phyloP scores from a whole-genome alignment of 2,329 filamentous ascomycete genomes.

The Alternaria triticimaculans region DNA sequence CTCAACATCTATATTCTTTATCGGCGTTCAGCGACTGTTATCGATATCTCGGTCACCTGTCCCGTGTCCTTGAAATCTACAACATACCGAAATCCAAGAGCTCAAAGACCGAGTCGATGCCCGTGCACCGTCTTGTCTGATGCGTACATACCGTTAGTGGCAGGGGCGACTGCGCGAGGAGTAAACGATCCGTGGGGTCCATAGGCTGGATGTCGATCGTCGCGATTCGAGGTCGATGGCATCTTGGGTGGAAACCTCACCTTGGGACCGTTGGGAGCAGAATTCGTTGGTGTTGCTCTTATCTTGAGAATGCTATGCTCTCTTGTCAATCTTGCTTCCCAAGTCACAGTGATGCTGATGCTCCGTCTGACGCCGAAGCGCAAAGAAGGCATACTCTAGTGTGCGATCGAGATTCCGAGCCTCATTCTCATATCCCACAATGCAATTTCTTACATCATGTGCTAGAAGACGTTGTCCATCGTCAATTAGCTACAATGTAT shows the following conservation, averaged over 20 bases:
- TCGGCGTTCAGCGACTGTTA: not conserved
- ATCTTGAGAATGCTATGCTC: not conserved
- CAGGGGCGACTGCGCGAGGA: not conserved
- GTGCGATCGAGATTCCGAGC: not conserved
- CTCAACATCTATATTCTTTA: not conserved
- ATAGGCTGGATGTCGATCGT: not conserved
- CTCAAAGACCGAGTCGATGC: not conserved
- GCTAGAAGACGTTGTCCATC: not conserved
- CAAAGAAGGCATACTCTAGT: not conserved
- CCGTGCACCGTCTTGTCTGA: not conserved
- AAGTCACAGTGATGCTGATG: not conserved
- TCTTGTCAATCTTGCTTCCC: not conserved
- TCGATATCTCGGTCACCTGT: not conserved
- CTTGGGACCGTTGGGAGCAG: not conserved
- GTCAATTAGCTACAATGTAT: not conserved
- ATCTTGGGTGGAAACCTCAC: not conserved
- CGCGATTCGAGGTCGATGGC: not conserved
- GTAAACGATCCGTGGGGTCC: not conserved
- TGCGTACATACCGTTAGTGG: not conserved
- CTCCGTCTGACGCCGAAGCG: not conserved
- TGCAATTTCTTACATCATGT: no score
- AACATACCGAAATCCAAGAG: not conserved
- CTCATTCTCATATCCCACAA: not conserved
- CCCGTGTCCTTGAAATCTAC: not conserved
- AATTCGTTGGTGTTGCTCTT: not conserved